A percentile compares a stretch with the other conserved stretches of the same genome.
phyloP scores from a whole-genome alignment of 75 land plant genomes.

The Pinus albicaulis region DNA sequence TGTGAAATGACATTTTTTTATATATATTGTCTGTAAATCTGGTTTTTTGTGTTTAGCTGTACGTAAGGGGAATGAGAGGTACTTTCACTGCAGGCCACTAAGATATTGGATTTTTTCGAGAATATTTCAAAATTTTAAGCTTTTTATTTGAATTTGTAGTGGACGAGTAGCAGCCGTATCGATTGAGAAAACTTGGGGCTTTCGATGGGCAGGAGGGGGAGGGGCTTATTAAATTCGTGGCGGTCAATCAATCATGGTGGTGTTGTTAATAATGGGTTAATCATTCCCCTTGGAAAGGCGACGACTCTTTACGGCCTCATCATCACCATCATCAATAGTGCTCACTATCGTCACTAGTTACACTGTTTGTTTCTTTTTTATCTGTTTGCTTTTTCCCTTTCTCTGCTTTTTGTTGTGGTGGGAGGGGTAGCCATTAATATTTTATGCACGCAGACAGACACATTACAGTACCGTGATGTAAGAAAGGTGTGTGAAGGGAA shows the following conservation, averaged over 20 bases:
- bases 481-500: not conserved
- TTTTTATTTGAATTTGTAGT: not conserved
- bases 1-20: not conserved
- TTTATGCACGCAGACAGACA: not conserved
- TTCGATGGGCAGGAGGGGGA: too few species aligned
- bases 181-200: not conserved
- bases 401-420: not conserved
- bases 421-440: not conserved
- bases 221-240: conserved; percentile 9
- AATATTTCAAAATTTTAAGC: not conserved
- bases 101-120: not conserved
- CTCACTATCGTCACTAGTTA: not conserved
- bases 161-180: not conserved
- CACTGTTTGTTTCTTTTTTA: not conserved
- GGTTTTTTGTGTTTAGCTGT: too few species aligned
- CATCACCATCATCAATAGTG: conserved; percentile 6
- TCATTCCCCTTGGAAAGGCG: conserved; percentile 12
- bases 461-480: not conserved
- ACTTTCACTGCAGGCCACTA: not conserved
- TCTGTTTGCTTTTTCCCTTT: not conserved
- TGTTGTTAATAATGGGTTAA: conserved; percentile 9
- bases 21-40: not conserved
- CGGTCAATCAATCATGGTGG: conserved; percentile 9
- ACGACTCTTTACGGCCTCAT: conserved; percentile 13
- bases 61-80: too few species aligned